These are phyloP conservation scores for Elymus sibiricus DNA, from an alignment of 176 grass and related monocot species.

Conservation along the genomic window DNA sequence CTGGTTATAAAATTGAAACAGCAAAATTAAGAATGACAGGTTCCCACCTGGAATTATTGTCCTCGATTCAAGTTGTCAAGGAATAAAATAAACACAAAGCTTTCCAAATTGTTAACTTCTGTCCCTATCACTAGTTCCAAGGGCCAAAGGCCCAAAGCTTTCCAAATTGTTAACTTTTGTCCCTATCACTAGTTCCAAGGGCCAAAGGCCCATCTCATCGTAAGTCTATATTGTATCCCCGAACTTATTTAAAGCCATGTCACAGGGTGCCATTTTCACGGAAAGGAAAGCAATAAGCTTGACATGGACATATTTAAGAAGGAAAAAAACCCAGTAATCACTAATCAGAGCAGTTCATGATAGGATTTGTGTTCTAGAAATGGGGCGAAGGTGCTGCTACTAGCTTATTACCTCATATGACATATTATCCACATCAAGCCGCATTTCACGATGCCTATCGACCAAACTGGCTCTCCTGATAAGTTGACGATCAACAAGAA, in stretches of 20 bases:
- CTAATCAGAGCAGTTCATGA: background rate
- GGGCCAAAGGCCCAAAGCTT: background rate
- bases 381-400: background rate
- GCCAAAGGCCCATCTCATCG: background rate
- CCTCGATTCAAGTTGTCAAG: background rate
- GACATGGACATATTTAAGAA: background rate
- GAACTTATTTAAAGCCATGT: background rate
- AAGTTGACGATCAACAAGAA: constrained; percentile 50
- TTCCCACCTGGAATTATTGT: background rate
- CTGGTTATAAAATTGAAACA: background rate
- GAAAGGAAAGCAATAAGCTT: background rate
- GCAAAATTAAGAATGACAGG: background rate
- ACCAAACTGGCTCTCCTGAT: constrained; percentile 58
- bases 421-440: constrained; percentile 98
- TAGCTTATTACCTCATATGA: constrained; percentile 74
- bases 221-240: background rate
- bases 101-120: background rate
- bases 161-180: background rate
- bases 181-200: background rate
- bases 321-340: background rate
- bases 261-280: background rate
- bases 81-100: background rate
- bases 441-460: constrained; percentile 85
- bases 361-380: background rate
- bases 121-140: background rate